Evolutionary conservation across 345 rosid genomes (phyloP).

Genomic region (Eucalyptus pauciflora): DNA sequence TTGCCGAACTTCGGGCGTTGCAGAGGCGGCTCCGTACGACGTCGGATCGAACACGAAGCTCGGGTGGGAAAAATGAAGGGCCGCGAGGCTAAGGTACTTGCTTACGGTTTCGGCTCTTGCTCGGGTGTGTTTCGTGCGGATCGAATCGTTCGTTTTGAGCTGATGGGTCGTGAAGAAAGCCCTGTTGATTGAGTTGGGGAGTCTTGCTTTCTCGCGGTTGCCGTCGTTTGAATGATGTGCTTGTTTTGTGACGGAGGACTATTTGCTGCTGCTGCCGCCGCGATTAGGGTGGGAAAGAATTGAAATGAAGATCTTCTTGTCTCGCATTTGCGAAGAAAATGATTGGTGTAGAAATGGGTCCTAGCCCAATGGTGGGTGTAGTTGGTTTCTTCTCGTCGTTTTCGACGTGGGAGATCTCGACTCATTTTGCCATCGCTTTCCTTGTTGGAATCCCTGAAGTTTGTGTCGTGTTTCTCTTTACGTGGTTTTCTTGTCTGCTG

Average conservation of each 20-base stretch:
- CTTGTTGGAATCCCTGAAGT: not conserved
- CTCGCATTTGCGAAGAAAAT: not conserved
- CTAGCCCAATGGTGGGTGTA: not conserved
- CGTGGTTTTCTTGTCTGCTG: not conserved
- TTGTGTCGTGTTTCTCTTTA: not conserved
- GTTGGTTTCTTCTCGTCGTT: not conserved
- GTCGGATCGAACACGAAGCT: not conserved
- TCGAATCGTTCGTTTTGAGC: not conserved
- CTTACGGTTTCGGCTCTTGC: not conserved
- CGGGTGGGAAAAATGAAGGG: not conserved
- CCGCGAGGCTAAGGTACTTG: not conserved
- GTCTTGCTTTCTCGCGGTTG: not conserved
- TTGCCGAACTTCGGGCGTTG: not conserved
- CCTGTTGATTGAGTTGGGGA: not conserved
- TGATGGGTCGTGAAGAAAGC: not conserved
- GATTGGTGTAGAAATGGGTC: not conserved
- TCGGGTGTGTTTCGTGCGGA: not conserved
- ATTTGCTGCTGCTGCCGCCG: not conserved
- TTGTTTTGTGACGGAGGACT: not conserved
- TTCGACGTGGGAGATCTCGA: not conserved
- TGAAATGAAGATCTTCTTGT: not conserved
- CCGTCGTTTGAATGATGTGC: not conserved
- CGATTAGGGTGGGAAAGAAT: not conserved
- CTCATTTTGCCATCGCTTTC: not conserved
- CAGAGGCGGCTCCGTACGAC: not conserved